Base-by-base conservation (phyloP, 2,329 filamentous ascomycete genomes). In the Penicillium glabrum region DNA sequence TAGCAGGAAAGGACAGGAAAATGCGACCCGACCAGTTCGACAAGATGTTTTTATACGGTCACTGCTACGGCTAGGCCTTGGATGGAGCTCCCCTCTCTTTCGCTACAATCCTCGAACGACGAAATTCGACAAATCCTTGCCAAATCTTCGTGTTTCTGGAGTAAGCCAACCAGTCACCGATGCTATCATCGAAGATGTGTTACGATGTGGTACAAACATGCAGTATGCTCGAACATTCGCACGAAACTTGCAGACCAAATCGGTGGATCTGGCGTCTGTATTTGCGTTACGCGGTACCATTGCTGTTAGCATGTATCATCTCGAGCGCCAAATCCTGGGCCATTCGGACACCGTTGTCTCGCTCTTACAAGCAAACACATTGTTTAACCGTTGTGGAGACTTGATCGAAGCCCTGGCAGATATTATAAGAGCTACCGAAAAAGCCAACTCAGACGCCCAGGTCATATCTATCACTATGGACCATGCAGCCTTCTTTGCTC, bases 401-500 rank as follows among this genome's bases (percentile, higher is more conserved):
- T 54, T 79, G 26, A 61, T 77, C 27, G 67, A 68, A 31, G 69
- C 67, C 19, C 54, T 78, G 23, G 68, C 71, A 27, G 67, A 69
- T 44, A 73, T 78, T 44, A 65, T 77, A 23, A 66, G 69, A 68
- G 78, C 46, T 80, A 81, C 66, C 77, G 83, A 58, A 78, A 80
- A 45, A 56, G 75, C 69, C 46, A 77, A 65, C 49, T 81, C 69
- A 5, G 88, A 91, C 58, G 85, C 88, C 54, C 78, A 83, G 24
- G 77, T 89, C 24, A 74, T 91, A 1, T 85, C 86, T 0, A 73
- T 81, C 23, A 77, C 89, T 1, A 88, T 88, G 60, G 76, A 83
- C 27, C 83, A 86, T 59, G 83, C 86, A 1, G 84, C 86, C 51
- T 76, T 84, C 11, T 80, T 86, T 5, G 87, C 91, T 57, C 83